A percentile compares a stretch with the other conserved stretches of the same genome.
Evolutionary conservation across 2,329 filamentous ascomycete genomes (phyloP).

Genomic region (Arthrinium puccinioides): DNA sequence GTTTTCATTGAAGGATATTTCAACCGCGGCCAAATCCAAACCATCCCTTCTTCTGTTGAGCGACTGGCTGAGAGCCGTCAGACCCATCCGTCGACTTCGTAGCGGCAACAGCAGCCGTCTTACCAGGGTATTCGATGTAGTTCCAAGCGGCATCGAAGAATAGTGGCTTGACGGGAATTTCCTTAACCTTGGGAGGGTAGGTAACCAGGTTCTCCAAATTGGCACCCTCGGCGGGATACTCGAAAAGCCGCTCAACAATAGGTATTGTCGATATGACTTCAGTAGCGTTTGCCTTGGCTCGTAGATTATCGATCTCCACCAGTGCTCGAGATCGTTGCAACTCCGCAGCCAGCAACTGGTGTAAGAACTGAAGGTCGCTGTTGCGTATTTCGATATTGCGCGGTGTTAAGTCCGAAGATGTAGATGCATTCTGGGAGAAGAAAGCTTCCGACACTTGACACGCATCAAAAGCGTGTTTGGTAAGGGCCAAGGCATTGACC

Average conservation of each 20-base stretch:
- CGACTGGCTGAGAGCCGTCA: slow-evolving; percentile 26
- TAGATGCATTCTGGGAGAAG: slow-evolving; percentile 30
- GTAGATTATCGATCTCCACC: slow-evolving; percentile 69
- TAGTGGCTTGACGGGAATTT: slow-evolving; percentile 86
- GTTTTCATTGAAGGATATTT: background rate
- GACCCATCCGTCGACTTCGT: slow-evolving; percentile 23
- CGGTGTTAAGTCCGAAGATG: slow-evolving; percentile 34
- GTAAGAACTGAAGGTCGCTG: slow-evolving; percentile 51
- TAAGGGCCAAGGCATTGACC: slow-evolving; percentile 78
- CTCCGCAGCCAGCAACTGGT: slow-evolving; percentile 58
- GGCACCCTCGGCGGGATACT: slow-evolving; percentile 64
- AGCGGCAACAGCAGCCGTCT: slow-evolving; percentile 35
- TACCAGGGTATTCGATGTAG: slow-evolving; percentile 89
- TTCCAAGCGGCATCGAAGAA: slow-evolving; percentile 98
- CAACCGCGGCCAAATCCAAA: slow-evolving; percentile 60
- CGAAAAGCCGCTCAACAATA: slow-evolving; percentile 65
- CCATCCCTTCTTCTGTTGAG: slow-evolving; percentile 62
- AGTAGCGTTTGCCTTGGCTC: slow-evolving; percentile 34
- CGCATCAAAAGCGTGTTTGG: slow-evolving; percentile 63
- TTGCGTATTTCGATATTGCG: slow-evolving; percentile 62
- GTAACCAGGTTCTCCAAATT: slow-evolving; percentile 76
- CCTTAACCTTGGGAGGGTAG: slow-evolving; percentile 76
- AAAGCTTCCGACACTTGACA: slow-evolving; percentile 42
- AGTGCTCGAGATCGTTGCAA: slow-evolving; percentile 78
- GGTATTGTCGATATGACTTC: slow-evolving; percentile 43